Evolutionary conservation across 2,329 filamentous ascomycete species (phyloP), one percentile per base, ranked within the genome.

Genomic region (Penicillium verrucosum): DNA sequence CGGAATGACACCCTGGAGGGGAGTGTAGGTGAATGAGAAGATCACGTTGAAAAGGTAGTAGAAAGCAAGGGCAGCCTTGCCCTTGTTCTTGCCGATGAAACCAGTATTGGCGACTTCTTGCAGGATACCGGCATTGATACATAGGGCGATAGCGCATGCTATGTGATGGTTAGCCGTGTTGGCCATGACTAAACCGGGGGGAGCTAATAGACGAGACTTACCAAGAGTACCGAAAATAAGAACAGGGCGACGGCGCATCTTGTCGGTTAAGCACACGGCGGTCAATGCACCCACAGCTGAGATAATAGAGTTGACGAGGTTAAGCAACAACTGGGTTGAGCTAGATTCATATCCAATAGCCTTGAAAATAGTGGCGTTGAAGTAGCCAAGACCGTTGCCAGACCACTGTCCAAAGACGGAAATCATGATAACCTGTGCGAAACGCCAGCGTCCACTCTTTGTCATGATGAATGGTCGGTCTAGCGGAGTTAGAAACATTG

Each of bases 331-430:
- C 64, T 80, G 78, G 51, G 59, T 68, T 7, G 65, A 66, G 47
- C 63, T 65, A 0, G 60, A 57, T 11, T 58, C 65, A 46, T 69
- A 70, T 36, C 66, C 66, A 18, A 70, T 6, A n/a, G 57, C 60
- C 21, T 73, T 60, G 65, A 78, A 80, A 62, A 81, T 81, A 37
- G 72, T 74, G 8, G 79, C 73, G 66, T 81, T 81, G 69, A 80
- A 81, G 70, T 81, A 81, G 14, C 78, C 77, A 7, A 81, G 74
- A 50, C 78, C 78, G 56, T 80, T 80, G 21, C 79, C 79, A 0
- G 79, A 80, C 68, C 80, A 81, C 63, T 81, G 78, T 16, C 78
- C 79, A 54, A 81, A 81, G 58, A 80, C 71, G 43, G 78, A 78
- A 60, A 81, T 80, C 77, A 81, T 80, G 60, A 80, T 60, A 41